Evolutionary conservation across 352 stramenopile genomes (phyloP), one percentile per base, ranked within the genome.

Genomic region (Globisporangium paddicum): DNA sequence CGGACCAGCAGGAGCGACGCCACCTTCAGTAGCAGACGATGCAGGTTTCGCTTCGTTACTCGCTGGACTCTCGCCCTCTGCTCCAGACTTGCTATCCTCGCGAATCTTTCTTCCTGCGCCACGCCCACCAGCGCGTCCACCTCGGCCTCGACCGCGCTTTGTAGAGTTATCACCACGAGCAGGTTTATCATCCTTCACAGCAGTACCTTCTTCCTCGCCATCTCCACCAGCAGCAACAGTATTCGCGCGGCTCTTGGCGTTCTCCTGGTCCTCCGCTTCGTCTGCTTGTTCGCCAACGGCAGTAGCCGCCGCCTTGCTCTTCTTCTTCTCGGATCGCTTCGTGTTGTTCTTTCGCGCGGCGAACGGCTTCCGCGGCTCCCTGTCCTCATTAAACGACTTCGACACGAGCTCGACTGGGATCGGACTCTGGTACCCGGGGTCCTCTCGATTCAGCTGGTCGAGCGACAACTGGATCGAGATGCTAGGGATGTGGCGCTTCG

Each of bases 391-490:
- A 40, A 66, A 62, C 23, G 69, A 64, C 35, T 62, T 55, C 13
- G 73, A 68, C 30, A 89, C 79, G 44, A 85, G 73, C 34, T 83
- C 77, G 13, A 66, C 58, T 6, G 83, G 74, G 25, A 95, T 82
- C 34, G 83, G 86, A 53, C 72, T 82, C 60, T 92, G 83, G 60
- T 93, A 93, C 4, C 81, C 82, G 7, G 77, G 67, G 30, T 90
- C 68, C 4, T 69, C 64, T 46, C 60, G 71, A 55, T 91, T 70
- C 65, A 93, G 46, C 47, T 69, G 50, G 25, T 92, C 76, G 44
- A 92, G 69, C 28, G 83, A 90, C 32, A 95, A 56, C 49, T 82
- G 63, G 55, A 95, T 90, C 30, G 71, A 80, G 56, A 95, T 93
- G 38, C 79, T 75, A 1, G 86, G 79, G 51, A 93, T 86, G 42